Evolutionary conservation across 176 grass and related monocot genomes (phyloP).

Genomic region (Raddia distichophylla): DNA sequence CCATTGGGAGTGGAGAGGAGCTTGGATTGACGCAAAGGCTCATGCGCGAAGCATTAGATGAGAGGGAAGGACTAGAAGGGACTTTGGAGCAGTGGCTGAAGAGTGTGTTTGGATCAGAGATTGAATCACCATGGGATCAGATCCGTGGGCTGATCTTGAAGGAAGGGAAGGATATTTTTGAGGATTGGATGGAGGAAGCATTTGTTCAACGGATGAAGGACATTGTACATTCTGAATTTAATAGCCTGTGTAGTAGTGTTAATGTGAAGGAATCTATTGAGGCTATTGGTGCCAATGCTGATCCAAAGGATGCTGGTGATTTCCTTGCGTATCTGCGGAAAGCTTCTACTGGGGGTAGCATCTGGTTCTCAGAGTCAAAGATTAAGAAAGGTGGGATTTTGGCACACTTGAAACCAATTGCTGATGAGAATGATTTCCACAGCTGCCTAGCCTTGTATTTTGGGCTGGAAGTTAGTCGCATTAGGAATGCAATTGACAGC

Average conservation of each 20-base stretch:
- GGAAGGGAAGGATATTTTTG: slow-evolving; percentile 86
- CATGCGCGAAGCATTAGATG: slow-evolving; percentile 68
- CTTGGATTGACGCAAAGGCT: slow-evolving; percentile 73
- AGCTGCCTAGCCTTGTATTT: slow-evolving; percentile 80
- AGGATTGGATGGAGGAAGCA: slow-evolving; percentile 81
- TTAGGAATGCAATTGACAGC: slow-evolving; percentile 82
- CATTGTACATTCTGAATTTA: slow-evolving; percentile 80
- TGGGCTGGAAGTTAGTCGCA: slow-evolving; percentile 74
- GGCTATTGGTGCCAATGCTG: slow-evolving; percentile 51
- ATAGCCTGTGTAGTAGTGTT: slow-evolving; percentile 57
- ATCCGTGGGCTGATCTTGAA: slow-evolving; percentile 85
- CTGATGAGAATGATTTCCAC: slow-evolving; percentile 89
- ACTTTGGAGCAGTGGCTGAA: slow-evolving; percentile 93
- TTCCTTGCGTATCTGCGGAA: slow-evolving; percentile 65
- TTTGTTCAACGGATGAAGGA: slow-evolving; percentile 82
- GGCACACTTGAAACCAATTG: slow-evolving; percentile 77
- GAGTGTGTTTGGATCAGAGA: slow-evolving; percentile 87
- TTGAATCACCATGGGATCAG: slow-evolving; percentile 94
- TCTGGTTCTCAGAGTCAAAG: slow-evolving; percentile 96
- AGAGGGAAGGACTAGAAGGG: slow-evolving; percentile 67
- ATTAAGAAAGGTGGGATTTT: slow-evolving; percentile 83
- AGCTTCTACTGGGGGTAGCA: slow-evolving; percentile 49
- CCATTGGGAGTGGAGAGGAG: slow-evolving; percentile 66
- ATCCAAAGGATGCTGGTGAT: slow-evolving; percentile 54
- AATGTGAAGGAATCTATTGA: slow-evolving; percentile 69